Percentiles rank a stretch among this genome's conserved stretches.
phyloP scores from a whole-genome alignment of 2,329 filamentous ascomycete species.

The Bisporella sp. region DNA sequence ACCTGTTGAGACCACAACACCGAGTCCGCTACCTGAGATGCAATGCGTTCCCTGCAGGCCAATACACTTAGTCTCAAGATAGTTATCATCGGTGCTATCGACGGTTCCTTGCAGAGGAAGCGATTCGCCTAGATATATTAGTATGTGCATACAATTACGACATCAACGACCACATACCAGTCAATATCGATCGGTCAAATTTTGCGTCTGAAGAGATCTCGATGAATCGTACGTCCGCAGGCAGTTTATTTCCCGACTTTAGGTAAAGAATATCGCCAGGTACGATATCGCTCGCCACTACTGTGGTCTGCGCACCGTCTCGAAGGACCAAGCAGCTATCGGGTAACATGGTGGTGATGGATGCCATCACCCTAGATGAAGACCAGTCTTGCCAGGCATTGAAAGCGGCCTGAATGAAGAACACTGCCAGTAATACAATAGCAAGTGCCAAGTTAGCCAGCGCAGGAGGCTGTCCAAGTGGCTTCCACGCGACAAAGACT shows the following conservation, averaged over 20 bases:
- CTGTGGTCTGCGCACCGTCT: conserved; percentile 43
- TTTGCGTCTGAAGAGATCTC: conserved; percentile 62
- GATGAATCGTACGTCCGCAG: conserved; percentile 65
- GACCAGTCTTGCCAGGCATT: conserved; percentile 71
- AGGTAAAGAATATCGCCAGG: conserved; percentile 64
- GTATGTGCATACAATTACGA: neutral
- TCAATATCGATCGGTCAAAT: conserved; percentile 68
- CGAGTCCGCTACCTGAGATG: conserved; percentile 58
- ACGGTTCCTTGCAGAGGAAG: conserved; percentile 55
- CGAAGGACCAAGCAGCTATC: conserved; percentile 61
- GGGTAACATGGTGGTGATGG: conserved; percentile 74
- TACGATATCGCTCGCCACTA: conserved; percentile 55
- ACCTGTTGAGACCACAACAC: conserved; percentile 65
- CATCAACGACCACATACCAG: conserved; percentile 36
- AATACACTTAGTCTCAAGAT: conserved; percentile 70
- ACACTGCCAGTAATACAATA: conserved; percentile 66
- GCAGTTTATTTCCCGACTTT: conserved; percentile 66
- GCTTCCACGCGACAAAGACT: conserved; percentile 72
- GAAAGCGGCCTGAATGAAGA: conserved; percentile 62
- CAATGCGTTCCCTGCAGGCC: conserved; percentile 77
- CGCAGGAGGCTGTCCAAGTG: conserved; percentile 65
- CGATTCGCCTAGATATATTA: conserved; percentile 47
- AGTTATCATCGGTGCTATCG: conserved; percentile 64
- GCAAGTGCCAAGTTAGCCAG: conserved; percentile 65
- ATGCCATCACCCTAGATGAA: conserved; percentile 69